phyloP scores from a whole-genome alignment of 2,329 filamentous ascomycete species.

The Diaporthe vaccinii region DNA sequence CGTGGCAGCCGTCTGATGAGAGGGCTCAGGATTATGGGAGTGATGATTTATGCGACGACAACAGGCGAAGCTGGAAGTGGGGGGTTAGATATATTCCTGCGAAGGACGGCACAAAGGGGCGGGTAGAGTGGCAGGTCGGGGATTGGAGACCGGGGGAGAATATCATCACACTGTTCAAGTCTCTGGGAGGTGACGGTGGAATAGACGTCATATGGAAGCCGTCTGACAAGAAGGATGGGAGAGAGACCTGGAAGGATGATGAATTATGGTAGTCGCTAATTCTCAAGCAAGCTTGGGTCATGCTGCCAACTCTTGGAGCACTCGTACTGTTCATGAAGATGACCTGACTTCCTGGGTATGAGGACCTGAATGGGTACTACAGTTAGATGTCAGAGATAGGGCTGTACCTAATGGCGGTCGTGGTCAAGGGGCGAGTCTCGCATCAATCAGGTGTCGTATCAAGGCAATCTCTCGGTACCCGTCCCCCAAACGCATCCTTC shows the following conservation, averaged over 20 bases:
- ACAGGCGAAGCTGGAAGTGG: background rate
- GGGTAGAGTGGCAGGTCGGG: conserved; percentile 46
- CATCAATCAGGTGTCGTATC: background rate
- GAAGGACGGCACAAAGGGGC: conserved; percentile 32
- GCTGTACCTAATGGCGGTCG: background rate
- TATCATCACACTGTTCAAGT: conserved; percentile 33
- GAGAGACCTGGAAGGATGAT: background rate
- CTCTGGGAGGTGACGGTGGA: background rate
- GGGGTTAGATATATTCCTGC: background rate
- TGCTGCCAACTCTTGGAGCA: background rate
- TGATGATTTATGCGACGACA: background rate
- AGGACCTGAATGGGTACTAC: background rate
- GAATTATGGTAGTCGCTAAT: background rate
- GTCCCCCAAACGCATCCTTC: background rate
- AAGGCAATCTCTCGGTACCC: background rate
- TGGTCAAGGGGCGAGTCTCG: background rate
- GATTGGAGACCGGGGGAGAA: conserved; percentile 44
- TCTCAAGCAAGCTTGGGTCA: background rate
- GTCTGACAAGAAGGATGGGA: background rate
- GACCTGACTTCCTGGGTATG: background rate
- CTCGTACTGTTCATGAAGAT: too few species aligned
- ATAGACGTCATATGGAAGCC: background rate
- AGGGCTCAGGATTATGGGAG: conserved; percentile 33
- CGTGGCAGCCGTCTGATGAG: conserved; percentile 44
- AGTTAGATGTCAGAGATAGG: too few species aligned